A percentile compares a stretch with the other conserved stretches of the same genome.
These are phyloP conservation scores for Aureobasidium lini DNA, from an alignment of 2,329 filamentous ascomycete species.

Conservation along the genomic window DNA sequence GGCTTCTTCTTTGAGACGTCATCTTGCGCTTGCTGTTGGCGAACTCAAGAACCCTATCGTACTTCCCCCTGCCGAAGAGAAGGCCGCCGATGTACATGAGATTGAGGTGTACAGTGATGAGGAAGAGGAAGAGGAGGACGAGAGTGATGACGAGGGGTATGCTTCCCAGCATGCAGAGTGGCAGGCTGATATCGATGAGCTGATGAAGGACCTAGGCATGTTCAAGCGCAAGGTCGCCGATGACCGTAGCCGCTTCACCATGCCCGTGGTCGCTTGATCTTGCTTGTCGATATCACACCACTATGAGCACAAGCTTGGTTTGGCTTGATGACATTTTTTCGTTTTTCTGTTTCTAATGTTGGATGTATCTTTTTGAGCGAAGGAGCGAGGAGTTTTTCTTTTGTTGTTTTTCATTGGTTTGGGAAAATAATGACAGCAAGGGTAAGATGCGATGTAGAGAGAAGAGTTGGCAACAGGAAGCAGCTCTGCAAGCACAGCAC, in stretches of 20 bases:
- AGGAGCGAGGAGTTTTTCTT: slow-evolving; percentile 9
- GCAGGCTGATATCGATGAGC: slow-evolving; percentile 76
- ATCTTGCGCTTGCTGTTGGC: slow-evolving; percentile 77
- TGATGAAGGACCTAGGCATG: slow-evolving; percentile 70
- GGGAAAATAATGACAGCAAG: neutral
- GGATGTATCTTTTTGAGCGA: neutral
- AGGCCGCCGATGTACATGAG: neutral
- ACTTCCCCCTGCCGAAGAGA: slow-evolving; percentile 34
- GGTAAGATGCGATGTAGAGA: too few relatives aligned
- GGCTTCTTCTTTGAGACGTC: slow-evolving; percentile 80
- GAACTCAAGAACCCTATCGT: slow-evolving; percentile 91
- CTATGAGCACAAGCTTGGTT: neutral
- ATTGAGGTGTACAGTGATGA: slow-evolving; percentile 33
- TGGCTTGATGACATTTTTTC: neutral
- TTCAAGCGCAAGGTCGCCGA: slow-evolving; percentile 83
- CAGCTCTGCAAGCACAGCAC: neutral
- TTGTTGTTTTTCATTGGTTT: neutral
- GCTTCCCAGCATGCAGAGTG: slow-evolving; percentile 35
- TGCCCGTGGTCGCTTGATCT: neutral
- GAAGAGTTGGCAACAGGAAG: neutral
- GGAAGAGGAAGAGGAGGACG: slow-evolving; percentile 52
- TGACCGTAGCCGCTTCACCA: slow-evolving; percentile 59
- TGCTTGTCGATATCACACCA: too few relatives aligned
- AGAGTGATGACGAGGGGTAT: slow-evolving; percentile 41
- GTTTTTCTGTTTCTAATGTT: neutral